Evolutionary conservation across 2,329 filamentous ascomycete species (phyloP), one percentile per base, ranked within the genome.

Genomic region (Penicillium sp.): DNA sequence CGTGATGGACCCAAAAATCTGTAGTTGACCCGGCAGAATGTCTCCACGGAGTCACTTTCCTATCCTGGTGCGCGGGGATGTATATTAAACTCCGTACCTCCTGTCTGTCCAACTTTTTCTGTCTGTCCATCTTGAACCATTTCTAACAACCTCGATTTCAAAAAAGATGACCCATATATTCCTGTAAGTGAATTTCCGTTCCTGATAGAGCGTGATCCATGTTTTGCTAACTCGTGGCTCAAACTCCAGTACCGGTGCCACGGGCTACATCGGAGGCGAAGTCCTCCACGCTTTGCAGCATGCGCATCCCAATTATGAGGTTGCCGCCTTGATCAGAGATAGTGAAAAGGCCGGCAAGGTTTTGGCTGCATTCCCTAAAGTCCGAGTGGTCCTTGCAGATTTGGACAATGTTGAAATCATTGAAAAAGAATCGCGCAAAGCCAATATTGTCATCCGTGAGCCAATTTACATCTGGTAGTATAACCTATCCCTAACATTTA

Each of bases 261-360:
- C 53, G 4, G 53, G 53, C 41, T 82, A 80, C 66, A 79, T 82
- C 41, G 79, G 79, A 15, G 79, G 80, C 39, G 77, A 79, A 51
- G 72, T 75, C 33, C 71, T 82, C 12, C 31, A 33, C 13, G 71
- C 71, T 4, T 62, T 81, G 29, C 66, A 68, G 12, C 66, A 75
- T 48, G 60, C 68, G 2, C 77, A 80, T 61, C 72, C 75, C 10
- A 74, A 78, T 10, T 78, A 73, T 66, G 70, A 77, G 21, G 63
- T 76, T 53, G 69, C 73, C 2, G 71, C 65, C 33, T 65, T 77
- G n/a, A 73, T 78, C 27, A 56, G 53, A 56, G 53, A 56, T 31
- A 19, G 23, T 8, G 39, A 45, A 33, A 56, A 56, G 19, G 47
- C 47, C 6, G 67, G 75, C 17, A 74, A 69, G 45, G 68, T 77